phyloP scores from a whole-genome alignment of 331 rosid genomes.

The Acacia concinna region DNA sequence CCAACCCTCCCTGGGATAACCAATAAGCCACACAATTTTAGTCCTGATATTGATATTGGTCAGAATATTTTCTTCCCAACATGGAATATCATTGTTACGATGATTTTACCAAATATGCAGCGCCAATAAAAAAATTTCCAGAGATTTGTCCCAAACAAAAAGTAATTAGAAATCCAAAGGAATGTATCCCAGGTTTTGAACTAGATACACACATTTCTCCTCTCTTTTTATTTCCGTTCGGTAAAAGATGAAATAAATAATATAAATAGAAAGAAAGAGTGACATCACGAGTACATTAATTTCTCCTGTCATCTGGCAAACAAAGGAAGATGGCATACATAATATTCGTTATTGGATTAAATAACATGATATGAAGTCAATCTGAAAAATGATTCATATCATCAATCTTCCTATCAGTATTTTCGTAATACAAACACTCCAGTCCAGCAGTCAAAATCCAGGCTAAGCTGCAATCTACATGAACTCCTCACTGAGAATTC shows the following conservation, averaged over 20 bases:
- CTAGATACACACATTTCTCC: not conserved
- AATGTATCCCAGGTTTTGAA: not conserved
- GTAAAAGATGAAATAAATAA: too few relatives aligned
- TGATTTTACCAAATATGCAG: not conserved
- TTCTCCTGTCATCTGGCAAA: not conserved
- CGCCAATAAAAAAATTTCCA: not conserved
- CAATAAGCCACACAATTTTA: not conserved
- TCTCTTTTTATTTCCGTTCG: too few relatives aligned
- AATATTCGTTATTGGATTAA: not conserved
- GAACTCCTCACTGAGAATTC: conserved; percentile 36
- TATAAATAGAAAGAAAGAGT: too few relatives aligned
- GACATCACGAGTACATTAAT: not conserved
- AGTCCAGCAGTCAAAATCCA: conserved; percentile 3
- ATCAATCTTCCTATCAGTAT: conserved; percentile 8
- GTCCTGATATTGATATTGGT: too few relatives aligned
- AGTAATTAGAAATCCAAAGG: not conserved
- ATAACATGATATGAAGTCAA: not conserved
- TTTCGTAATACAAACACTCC: conserved; percentile 13
- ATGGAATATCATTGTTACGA: not conserved
- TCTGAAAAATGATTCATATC: not conserved
- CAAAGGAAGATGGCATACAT: not conserved
- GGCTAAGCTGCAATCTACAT: conserved; percentile 16
- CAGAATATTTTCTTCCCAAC: not conserved
- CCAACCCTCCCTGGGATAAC: too few relatives aligned
- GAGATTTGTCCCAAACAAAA: not conserved